Percentiles rank a stretch among this genome's conserved stretches.
Evolutionary conservation across 2,329 filamentous ascomycete species (phyloP).

Genomic region (Fonsecaea erecta): DNA sequence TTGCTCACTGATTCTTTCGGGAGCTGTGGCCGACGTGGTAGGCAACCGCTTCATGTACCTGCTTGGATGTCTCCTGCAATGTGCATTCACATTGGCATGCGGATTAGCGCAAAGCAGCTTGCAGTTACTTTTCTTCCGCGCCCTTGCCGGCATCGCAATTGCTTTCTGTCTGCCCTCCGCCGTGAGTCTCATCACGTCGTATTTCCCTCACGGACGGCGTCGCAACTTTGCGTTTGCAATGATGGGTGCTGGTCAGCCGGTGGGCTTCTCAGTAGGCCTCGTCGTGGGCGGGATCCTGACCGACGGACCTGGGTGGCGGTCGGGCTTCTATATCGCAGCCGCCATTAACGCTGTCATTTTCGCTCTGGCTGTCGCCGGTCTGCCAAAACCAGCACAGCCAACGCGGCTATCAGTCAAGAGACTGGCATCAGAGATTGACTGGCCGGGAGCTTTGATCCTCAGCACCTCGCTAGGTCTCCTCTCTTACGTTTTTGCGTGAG

Average conservation of each 20-base stretch:
- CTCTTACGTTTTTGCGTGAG: constrained; percentile 57
- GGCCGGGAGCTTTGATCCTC: constrained; percentile 56
- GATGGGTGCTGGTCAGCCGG: constrained; percentile 57
- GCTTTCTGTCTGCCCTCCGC: constrained; percentile 57
- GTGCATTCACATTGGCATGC: constrained; percentile 52
- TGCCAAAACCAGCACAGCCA: constrained; percentile 43
- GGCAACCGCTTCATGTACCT: constrained; percentile 55
- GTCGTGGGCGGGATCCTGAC: constrained; percentile 56
- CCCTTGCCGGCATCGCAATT: constrained; percentile 52
- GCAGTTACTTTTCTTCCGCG: constrained; percentile 55
- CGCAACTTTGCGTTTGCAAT: constrained; percentile 60
- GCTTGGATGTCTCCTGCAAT: constrained; percentile 52
- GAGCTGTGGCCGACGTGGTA: constrained; percentile 58
- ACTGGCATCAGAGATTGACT: constrained; percentile 56
- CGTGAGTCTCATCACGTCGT: constrained; percentile 55
- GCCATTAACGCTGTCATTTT: constrained; percentile 48
- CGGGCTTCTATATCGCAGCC: constrained; percentile 56
- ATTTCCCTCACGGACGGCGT: constrained; percentile 52
- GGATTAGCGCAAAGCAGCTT: constrained; percentile 47
- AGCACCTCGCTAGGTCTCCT: constrained; percentile 56
- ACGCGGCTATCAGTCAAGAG: constrained; percentile 37
- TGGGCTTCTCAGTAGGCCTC: constrained; percentile 59
- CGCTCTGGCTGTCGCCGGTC: constrained; percentile 45
- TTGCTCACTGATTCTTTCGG: constrained; percentile 56
- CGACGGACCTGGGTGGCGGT: constrained; percentile 56